Conservation (phyloP, 129 eudicot genomes). For the Flaveria linearis region DNA sequence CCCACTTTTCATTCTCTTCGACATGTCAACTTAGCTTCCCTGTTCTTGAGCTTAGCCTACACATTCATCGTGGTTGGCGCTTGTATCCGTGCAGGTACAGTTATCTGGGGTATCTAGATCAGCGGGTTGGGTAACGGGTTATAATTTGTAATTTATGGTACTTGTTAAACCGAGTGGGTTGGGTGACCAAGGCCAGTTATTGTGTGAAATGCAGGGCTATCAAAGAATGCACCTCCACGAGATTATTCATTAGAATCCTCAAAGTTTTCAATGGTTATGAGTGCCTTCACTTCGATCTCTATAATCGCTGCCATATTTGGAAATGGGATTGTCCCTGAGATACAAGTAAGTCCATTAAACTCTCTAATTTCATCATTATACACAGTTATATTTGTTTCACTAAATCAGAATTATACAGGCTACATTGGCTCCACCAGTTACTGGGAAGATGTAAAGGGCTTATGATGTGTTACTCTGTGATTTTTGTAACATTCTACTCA, state of each 20-base stretch:
- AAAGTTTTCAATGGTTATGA: conserved; percentile 49
- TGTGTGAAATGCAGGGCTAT: conserved; percentile 42
- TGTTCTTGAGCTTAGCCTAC: conserved; percentile 75
- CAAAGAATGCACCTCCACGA: conserved; percentile 68
- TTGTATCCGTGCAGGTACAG: conserved; percentile 69
- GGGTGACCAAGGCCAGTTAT: neutral
- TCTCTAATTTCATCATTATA: neutral
- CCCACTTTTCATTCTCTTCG: conserved; percentile 94
- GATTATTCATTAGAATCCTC: conserved; percentile 76
- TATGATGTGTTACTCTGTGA: conserved; percentile 46
- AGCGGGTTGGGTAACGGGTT: neutral
- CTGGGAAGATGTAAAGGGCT: conserved; percentile 45
- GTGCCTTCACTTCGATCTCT: conserved; percentile 86
- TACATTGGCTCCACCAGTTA: conserved; percentile 91
- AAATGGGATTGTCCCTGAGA: conserved; percentile 88
- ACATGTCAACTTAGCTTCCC: conserved; percentile 79
- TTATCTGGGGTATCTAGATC: neutral
- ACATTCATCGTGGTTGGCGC: conserved; percentile 78
- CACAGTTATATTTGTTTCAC: neutral
- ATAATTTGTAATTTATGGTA: neutral
- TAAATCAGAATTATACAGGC: conserved; percentile 51
- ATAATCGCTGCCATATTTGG: conserved; percentile 90
- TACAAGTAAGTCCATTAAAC: conserved; percentile 32
- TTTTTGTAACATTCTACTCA: conserved; percentile 16
- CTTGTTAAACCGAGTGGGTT: neutral